Conservation (phyloP, 2,329 filamentous ascomycete genomes). For the Chrysoporthe deuterocubensis region DNA sequence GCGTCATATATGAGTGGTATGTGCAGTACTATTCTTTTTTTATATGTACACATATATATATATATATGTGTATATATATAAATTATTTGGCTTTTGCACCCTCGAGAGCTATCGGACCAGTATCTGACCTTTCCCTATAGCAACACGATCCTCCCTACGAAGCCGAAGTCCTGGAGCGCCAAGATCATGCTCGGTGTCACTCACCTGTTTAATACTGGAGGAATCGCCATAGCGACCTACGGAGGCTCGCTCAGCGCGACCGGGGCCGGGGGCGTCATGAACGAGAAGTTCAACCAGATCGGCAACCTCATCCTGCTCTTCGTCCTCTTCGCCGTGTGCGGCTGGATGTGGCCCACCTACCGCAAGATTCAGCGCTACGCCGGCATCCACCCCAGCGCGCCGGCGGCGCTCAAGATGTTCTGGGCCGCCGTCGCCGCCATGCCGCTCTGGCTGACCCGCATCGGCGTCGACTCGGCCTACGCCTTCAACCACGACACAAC, state of each 20-base stretch:
- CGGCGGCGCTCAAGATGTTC: conserved; percentile 28
- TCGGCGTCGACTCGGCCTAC: conserved; percentile 31
- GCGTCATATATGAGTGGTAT: conserved; percentile 37
- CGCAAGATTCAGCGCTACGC: conserved; percentile 21
- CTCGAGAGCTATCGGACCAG: conserved; percentile 14
- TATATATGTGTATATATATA: too few species aligned
- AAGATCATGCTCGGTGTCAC: conserved; percentile 34
- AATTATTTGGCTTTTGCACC: neutral
- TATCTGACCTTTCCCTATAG: neutral
- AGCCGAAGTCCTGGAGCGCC: conserved; percentile 20
- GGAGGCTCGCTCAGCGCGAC: conserved; percentile 28
- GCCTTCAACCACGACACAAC: conserved; percentile 30
- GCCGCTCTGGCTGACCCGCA: conserved; percentile 33
- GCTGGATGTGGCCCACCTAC: conserved; percentile 33
- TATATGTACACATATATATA: too few species aligned
- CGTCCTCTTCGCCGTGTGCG: conserved; percentile 32
- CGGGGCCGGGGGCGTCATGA: conserved; percentile 27
- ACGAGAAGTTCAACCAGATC: conserved; percentile 29
- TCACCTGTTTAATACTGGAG: conserved; percentile 32
- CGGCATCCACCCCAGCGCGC: conserved; percentile 29
- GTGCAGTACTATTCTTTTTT: neutral
- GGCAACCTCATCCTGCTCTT: conserved; percentile 33
- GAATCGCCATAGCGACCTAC: conserved; percentile 31
- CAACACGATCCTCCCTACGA: conserved; percentile 21
- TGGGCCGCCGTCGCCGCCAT: conserved; percentile 25